phyloP scores from a whole-genome alignment of 805 yeast genomes.

The Monosporozyma solicola region DNA sequence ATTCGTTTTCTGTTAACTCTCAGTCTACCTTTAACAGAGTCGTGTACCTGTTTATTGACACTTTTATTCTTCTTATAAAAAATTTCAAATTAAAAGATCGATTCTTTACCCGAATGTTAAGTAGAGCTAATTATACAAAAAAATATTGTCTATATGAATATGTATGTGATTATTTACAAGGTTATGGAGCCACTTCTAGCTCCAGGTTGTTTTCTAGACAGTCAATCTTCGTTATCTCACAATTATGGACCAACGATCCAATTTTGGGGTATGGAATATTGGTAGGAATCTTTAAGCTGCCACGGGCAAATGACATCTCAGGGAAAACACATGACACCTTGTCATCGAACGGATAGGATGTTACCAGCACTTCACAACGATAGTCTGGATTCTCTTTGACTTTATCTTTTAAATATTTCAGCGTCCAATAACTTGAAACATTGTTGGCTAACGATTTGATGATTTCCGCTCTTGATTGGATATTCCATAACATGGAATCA shows the following conservation, averaged over 20 bases:
- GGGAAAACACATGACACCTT: slow-evolving; percentile 26
- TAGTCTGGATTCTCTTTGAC: slow-evolving; percentile 5
- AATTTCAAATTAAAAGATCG: not conserved
- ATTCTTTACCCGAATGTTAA: not conserved
- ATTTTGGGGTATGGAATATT: slow-evolving; percentile 29
- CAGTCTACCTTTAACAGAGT: not conserved
- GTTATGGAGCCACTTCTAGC: not conserved
- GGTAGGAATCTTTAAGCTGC: slow-evolving; percentile 22
- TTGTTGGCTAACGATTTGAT: slow-evolving; percentile 26
- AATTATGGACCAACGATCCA: slow-evolving; percentile 37
- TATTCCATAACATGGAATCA: slow-evolving; percentile 33
- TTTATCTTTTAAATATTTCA: slow-evolving; percentile 20
- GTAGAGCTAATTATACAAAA: not conserved
- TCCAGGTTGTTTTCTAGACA: slow-evolving; percentile 36
- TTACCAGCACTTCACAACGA: slow-evolving; percentile 31
- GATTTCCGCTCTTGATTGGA: slow-evolving; percentile 38
- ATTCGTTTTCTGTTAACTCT: not conserved
- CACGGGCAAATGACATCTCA: slow-evolving; percentile 25
- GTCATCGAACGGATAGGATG: slow-evolving; percentile 35
- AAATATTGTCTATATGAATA: not conserved
- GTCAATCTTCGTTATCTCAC: slow-evolving; percentile 35
- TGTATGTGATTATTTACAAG: not conserved
- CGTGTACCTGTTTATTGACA: not conserved
- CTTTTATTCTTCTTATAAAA: not conserved
- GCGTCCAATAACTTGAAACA: slow-evolving; percentile 33